Evolutionary conservation across 495 filamentous ascomycete species (phyloP), one percentile per base, ranked within the genome.

Genomic region (Saxophila tyrrhenica): DNA sequence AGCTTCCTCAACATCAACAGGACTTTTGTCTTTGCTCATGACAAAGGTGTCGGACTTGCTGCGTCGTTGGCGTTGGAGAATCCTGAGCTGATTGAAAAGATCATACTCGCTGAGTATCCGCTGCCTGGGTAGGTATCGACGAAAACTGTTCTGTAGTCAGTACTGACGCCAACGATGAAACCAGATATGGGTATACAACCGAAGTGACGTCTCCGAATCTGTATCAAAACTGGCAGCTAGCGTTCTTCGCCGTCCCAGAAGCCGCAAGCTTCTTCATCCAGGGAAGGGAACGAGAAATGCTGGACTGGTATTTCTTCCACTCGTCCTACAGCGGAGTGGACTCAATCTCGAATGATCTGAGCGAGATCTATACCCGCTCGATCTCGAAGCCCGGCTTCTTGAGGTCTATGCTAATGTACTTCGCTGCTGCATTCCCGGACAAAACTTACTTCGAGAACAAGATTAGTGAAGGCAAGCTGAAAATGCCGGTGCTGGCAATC

Each of bases 171-270:
- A n/a, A n/a, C n/a, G n/a, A n/a, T n/a, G n/a, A n/a, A n/a, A n/a
- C n/a, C n/a, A n/a, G n/a, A n/a, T n/a, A 64, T 48, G 70, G 70
- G 8, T 71, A 73, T 59, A 55, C 52, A 0, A 62, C 68, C 0
- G 65, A 53, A 42, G 66, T 63, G 61, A 61, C 68, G 32, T 49
- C 46, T 3, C 11, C 46, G 10, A 3, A 25, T 3, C 57, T 70
- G 15, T 72, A 70, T 54, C 56, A 58, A 25, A 67, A 70, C 58
- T 72, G 70, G 68, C 72, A 74, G 50, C 60, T 73, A 3, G 69
- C 67, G 23, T 69, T 73, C 64, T 74, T 72, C 62, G 54, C 57
- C 46, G 65, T 73, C 22, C 70, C 70, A 1, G 72, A 74, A 38
- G 69, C 67, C 0, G 69, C 70, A 11, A 63, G 69, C 53, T 72